Percentiles rank a stretch among this genome's conserved stretches.
These are phyloP conservation scores for Ascochyta viciae-villosae DNA, from an alignment of 2,329 filamentous ascomycete genomes.

Conservation along the genomic window DNA sequence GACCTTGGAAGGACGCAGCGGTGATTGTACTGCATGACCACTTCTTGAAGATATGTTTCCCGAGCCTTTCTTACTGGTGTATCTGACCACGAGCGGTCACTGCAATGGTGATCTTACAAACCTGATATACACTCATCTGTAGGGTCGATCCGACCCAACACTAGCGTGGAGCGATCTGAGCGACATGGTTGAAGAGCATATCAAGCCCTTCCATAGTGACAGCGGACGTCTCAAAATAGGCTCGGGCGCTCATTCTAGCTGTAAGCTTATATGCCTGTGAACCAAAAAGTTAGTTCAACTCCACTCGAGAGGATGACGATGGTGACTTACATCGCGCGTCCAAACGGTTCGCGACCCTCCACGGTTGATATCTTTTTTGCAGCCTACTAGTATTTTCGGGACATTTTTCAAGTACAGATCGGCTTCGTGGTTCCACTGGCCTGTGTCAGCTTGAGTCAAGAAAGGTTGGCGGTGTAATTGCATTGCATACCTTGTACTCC, in stretches of 20 bases:
- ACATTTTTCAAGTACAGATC: constrained; percentile 15
- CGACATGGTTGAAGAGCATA: constrained; percentile 22
- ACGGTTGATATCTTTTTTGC: constrained; percentile 19
- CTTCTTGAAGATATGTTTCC: too few species aligned
- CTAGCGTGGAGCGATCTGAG: constrained; percentile 1
- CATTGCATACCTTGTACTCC: constrained; percentile 11
- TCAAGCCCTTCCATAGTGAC: constrained; percentile 15
- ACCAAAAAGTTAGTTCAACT: neutral
- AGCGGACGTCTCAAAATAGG: constrained; percentile 28
- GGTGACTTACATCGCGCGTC: neutral
- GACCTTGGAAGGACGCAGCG: too few species aligned
- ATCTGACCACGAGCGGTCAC: too few species aligned
- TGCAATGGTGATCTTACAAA: too few species aligned
- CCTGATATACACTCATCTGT: too few species aligned
- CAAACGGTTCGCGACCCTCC: constrained; percentile 1
- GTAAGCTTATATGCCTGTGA: constrained; percentile 22
- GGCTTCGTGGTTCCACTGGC: constrained; percentile 22
- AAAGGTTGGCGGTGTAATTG: neutral
- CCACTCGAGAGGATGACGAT: neutral
- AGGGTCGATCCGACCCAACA: too few species aligned
- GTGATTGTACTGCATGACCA: too few species aligned
- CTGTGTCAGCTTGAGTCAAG: neutral
- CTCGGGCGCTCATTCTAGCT: constrained; percentile 19
- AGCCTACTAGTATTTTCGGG: constrained; percentile 25
- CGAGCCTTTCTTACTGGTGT: too few species aligned